Evolutionary conservation across 495 filamentous ascomycete genomes (phyloP).

Genomic region (Penicillium lagena): DNA sequence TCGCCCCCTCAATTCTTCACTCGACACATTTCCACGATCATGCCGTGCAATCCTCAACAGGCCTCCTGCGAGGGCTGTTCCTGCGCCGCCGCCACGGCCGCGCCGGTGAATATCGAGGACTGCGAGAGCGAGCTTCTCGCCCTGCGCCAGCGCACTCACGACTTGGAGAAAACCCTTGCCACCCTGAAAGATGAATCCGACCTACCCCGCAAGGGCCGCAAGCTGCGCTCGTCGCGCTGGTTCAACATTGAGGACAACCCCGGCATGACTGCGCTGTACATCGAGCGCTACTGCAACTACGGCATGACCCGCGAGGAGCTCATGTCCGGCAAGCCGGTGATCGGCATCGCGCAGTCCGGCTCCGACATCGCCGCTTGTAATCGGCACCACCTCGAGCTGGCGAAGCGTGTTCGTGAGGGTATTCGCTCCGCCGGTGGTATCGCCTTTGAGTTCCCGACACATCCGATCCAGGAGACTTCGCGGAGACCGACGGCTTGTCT

Average conservation of each 20-base stretch:
- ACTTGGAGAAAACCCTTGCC: constrained; percentile 26
- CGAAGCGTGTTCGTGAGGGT: constrained; percentile 47
- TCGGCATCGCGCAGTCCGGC: constrained; percentile 51
- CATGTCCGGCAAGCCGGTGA: constrained; percentile 49
- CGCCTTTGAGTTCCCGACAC: constrained; percentile 50
- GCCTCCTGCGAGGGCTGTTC: constrained; percentile 6
- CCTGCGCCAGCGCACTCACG: constrained; percentile 26
- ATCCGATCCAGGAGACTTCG: constrained; percentile 49
- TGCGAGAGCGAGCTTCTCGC: constrained; percentile 32
- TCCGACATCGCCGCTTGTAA: constrained; percentile 51
- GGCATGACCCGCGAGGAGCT: constrained; percentile 48
- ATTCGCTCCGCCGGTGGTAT: constrained; percentile 48
- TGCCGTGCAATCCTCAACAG: constrained; percentile 5
- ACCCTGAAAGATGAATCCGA: constrained; percentile 13
- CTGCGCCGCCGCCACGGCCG: background rate
- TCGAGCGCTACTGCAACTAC: constrained; percentile 52
- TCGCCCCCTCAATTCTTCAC: no score
- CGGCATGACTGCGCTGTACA: constrained; percentile 46
- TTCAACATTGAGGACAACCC: constrained; percentile 40
- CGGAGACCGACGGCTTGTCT: constrained; percentile 45
- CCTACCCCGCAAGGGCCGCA: constrained; percentile 14
- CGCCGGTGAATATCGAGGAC: constrained; percentile 29
- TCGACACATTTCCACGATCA: background rate
- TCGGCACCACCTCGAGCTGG: constrained; percentile 45
- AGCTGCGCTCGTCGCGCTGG: constrained; percentile 41